Conservation (phyloP, 345 rosid genomes). For the Turnera subulata region DNA sequence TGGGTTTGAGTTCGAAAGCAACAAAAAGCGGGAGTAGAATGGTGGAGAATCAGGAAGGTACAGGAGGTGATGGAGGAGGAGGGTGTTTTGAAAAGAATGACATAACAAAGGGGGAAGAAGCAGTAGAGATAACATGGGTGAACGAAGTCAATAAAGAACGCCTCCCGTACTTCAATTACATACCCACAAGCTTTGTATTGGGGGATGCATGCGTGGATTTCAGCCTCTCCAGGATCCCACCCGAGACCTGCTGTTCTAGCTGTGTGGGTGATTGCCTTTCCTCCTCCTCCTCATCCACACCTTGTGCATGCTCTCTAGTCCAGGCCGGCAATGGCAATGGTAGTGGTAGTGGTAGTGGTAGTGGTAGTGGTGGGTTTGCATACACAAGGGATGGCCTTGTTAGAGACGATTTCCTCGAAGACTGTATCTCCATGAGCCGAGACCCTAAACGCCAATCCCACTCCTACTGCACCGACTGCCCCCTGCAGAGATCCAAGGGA, state of each 20-base stretch:
- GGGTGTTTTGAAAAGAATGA: too few relatives aligned
- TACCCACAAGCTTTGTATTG: conserved; percentile 49
- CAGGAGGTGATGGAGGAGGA: too few relatives aligned
- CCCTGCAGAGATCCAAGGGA: conserved; percentile 56
- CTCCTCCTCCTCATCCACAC: conserved; percentile 32
- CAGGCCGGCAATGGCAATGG: too few relatives aligned
- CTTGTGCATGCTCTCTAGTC: conserved; percentile 56
- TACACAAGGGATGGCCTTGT: conserved; percentile 58
- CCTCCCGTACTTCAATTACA: conserved; percentile 62
- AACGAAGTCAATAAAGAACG: conserved; percentile 55
- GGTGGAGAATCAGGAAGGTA: too few relatives aligned
- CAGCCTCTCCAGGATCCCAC: conserved; percentile 48
- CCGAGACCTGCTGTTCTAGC: conserved; percentile 55
- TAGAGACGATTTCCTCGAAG: conserved; percentile 55
- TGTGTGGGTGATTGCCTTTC: conserved; percentile 76
- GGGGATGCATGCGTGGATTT: conserved; percentile 54
- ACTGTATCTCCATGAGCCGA: conserved; percentile 51
- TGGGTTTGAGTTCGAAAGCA: too few relatives aligned
- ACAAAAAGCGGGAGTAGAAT: too few relatives aligned
- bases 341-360: too few relatives aligned
- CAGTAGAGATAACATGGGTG: conserved; percentile 60
- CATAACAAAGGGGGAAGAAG: conserved; percentile 72
- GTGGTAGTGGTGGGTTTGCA: conserved; percentile 41
- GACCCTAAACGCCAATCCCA: conserved; percentile 48
- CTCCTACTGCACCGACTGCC: conserved; percentile 61